Base-by-base conservation (phyloP, 2,329 filamentous ascomycete genomes). In the Clonostachys rhizophaga region DNA sequence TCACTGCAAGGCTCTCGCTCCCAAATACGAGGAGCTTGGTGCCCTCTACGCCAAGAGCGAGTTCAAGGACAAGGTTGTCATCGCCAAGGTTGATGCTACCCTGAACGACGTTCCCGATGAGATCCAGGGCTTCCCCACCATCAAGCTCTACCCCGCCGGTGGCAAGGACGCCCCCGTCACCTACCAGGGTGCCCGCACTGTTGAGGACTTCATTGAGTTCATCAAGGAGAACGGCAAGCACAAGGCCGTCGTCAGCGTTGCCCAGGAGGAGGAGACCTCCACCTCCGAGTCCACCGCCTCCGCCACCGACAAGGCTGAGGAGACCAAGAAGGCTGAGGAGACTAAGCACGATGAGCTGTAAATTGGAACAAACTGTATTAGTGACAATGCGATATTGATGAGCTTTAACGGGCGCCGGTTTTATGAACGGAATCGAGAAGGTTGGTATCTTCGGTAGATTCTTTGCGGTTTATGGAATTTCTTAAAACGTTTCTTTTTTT, bases 1-100 rank as follows among this genome's bases (percentile, higher is more conserved):
- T 59, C 94, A 99, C 83, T 99, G 94, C 89, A 97, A 97, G 83
- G 91, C 84, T 70, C 86, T 99, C 52, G 92, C 94, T 48, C 94
- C 94, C 61, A 86, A 96, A 70, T 99, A 96, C 71, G 94, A 99
- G 54, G 89, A 96, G 69, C 87, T 99, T 50, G 94, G 82, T 48
- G 70, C 78, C 50, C 77, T 83, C 50, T 96, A 90, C 74, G 77
- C 83, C 81, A 70, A 83, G 83, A 76, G 86, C 75, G 85, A 88
- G 58, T 87, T 84, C 72, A 87, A 88, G 69, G 78, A 84, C 74
- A 85, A 90, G 73, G 88, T 99, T 50, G 78, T 94, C 60, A 89
- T 99, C 64, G 94, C 91, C 72, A 99, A 99, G 86, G 86, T 99
- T 58, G 94, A 99, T 64, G 94, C 94, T 50, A 99, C 94, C 52